Evolutionary conservation across 768 basidiomycete species (phyloP).

Genomic region (Boletus sp.): DNA sequence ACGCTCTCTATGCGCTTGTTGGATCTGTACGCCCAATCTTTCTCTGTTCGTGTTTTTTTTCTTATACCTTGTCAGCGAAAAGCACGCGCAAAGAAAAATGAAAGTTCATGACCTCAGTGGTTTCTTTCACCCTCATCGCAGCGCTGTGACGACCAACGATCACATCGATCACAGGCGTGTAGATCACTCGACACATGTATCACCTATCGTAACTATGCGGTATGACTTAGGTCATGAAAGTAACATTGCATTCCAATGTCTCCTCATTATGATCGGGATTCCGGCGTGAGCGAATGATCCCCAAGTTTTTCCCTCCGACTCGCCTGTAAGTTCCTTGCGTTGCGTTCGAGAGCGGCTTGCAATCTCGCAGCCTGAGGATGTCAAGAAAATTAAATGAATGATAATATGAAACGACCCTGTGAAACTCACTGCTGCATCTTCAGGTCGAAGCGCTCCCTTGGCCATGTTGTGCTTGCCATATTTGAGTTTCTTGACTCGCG

Average conservation of each 20-base stretch:
- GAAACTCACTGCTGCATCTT: conserved; percentile 73
- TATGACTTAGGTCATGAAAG: conserved; percentile 17
- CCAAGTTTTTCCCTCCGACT: conserved; percentile 26
- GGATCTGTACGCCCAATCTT: conserved; percentile 61
- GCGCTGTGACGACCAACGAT: conserved; percentile 1
- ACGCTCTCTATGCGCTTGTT: conserved; percentile 65
- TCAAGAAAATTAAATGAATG: background rate
- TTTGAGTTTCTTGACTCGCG: conserved; percentile 52
- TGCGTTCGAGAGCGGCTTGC: conserved; percentile 58
- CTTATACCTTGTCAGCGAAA: conserved; percentile 46
- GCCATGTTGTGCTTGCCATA: conserved; percentile 86
- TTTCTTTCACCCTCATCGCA: background rate
- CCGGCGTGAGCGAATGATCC: conserved; percentile 20
- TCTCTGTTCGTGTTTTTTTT: background rate
- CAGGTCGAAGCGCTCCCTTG: conserved; percentile 76
- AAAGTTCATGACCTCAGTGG: conserved; percentile 35
- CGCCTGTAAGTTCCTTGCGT: conserved; percentile 31
- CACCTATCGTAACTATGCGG: conserved; percentile 19
- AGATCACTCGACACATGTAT: conserved; percentile 22
- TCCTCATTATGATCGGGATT: conserved; percentile 8
- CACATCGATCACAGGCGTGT: conserved; percentile 1
- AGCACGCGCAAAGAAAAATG: conserved; percentile 63
- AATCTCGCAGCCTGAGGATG: conserved; percentile 62
- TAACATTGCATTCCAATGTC: conserved; percentile 5
- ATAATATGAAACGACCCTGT: background rate